phyloP scores from a whole-genome alignment of 129 eudicot species.

The Flaveria bidentis region DNA sequence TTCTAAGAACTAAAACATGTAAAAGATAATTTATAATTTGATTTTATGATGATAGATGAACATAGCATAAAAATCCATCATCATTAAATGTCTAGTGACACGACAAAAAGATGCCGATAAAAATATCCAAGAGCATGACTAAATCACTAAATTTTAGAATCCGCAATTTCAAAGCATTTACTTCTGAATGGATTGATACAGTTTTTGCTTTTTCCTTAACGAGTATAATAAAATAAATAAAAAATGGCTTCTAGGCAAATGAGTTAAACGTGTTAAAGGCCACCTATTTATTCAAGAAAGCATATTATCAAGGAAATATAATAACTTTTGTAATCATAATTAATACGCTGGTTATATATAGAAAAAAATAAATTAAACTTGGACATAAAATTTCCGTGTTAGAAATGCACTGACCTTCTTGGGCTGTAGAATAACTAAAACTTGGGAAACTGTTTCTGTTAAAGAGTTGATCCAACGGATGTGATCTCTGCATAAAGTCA shows the following conservation, averaged over 20 bases:
- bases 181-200: neutral
- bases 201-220: neutral
- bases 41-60: neutral
- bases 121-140: neutral
- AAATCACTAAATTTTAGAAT: neutral
- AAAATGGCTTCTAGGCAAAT: neutral
- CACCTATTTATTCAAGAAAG: neutral
- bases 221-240: neutral
- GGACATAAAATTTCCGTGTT: neutral
- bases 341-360: neutral
- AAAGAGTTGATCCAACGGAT: constrained; percentile 77
- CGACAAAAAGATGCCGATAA: too few species aligned
- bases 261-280: neutral
- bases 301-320: neutral
- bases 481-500: constrained; percentile 93
- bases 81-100: neutral
- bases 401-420: constrained; percentile 62
- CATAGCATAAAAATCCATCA: neutral
- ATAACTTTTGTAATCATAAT: neutral
- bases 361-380: neutral
- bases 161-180: neutral
- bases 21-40: constrained; percentile 2
- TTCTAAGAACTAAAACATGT: constrained; percentile 43
- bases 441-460: constrained; percentile 60
- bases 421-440: constrained; percentile 64